phyloP scores from a whole-genome alignment of 805 yeast genomes.

The Cyberlindnera suaveolens region DNA sequence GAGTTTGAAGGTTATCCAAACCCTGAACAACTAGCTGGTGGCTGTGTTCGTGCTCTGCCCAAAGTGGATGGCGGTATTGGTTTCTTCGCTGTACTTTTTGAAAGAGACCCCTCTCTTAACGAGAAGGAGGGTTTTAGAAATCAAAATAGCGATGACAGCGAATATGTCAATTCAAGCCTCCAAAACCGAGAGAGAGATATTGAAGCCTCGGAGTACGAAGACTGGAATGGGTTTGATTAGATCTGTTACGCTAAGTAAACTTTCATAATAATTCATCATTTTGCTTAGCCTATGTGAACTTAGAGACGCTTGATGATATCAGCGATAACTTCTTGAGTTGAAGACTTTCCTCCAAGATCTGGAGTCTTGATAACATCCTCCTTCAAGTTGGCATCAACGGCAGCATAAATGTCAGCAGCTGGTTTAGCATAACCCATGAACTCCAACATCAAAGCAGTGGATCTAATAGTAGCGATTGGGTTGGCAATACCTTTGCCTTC shows the following conservation, averaged over 20 bases:
- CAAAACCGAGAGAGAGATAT: conserved; percentile 1
- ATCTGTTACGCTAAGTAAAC: background rate
- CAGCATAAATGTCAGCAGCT: conserved; percentile 87
- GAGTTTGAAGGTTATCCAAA: conserved; percentile 52
- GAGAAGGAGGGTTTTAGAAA: background rate
- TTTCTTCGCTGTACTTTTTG: conserved; percentile 91
- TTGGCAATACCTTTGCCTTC: conserved; percentile 92
- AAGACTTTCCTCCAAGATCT: conserved; percentile 86
- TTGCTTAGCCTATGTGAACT: background rate
- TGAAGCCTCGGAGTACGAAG: conserved; percentile 20
- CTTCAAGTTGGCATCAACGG: conserved; percentile 87
- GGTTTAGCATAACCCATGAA: conserved; percentile 88
- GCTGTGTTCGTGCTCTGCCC: conserved; percentile 82
- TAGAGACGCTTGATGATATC: conserved; percentile 53
- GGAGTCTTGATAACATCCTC: conserved; percentile 80
- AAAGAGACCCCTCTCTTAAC: conserved; percentile 30
- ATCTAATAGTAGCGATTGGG: conserved; percentile 97
- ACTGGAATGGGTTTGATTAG: conserved; percentile 31
- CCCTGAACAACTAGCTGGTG: conserved; percentile 62
- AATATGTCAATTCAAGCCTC: background rate
- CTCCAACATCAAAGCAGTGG: conserved; percentile 95
- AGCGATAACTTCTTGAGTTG: conserved; percentile 81
- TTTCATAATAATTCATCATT: background rate
- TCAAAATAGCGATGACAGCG: background rate
- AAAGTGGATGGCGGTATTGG: conserved; percentile 98